Evolutionary conservation across 768 basidiomycete species (phyloP), one percentile per base, ranked within the genome.

Genomic region (Psilocybe tampanensis): DNA sequence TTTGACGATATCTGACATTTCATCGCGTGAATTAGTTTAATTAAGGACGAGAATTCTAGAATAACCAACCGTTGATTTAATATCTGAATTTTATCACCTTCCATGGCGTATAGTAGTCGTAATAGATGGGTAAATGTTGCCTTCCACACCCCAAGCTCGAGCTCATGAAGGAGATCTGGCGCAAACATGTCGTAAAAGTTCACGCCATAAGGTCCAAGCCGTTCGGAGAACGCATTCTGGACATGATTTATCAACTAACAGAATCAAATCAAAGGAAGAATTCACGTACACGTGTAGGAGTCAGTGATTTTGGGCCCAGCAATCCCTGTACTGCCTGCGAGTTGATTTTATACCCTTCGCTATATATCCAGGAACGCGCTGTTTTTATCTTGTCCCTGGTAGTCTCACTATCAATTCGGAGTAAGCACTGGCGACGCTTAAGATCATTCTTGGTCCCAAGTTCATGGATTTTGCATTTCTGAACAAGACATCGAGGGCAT

Each of bases 101-200:
- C 63, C 34, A 58, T 18, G 7, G 67, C 60, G 33, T 68, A 45
- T 0, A 78, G 56, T 11, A 78, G 60, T 0, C 70, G 68, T 3
- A 77, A 55, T 0, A 77, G 60, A 45, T 78, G 78, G 0, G 59
- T 70, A 47, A 76, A 72, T 0, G 72, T 33, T 1, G 70, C 60
- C 56, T 77, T 80, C 71, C 70, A 75, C 1, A 72, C 68, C 8
- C 76, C 74, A 1, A 78, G 60, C 55, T 78, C 74, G 43, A 77
- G 66, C 49, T 79, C 76, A 55, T 78, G 77, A 21, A 80, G 49
- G 8, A 77, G 54, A 54, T 78, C 75, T 0, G 70, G 66, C 0
- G 68, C 68, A 44, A 77, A 69, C 55, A 75, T 68, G 1, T 39
- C 2, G 36, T 58, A 73, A 26, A 66, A 64, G 44, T 75, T 66